Evolutionary conservation across 768 basidiomycete genomes (phyloP).

Genomic region (Amylocystis lapponica): DNA sequence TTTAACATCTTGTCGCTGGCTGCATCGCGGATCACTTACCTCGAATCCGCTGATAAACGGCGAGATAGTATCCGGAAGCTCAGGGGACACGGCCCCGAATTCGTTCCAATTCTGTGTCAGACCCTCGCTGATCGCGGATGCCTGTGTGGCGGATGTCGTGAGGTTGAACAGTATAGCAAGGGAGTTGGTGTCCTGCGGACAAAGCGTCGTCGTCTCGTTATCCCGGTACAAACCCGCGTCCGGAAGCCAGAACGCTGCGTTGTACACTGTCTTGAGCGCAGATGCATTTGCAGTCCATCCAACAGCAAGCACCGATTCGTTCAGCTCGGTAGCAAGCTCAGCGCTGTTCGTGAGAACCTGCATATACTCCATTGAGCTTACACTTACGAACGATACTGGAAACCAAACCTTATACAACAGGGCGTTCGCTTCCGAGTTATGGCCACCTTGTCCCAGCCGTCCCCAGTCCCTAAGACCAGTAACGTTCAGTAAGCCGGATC

Average conservation of each 20-base stretch:
- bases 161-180: constrained; percentile 50
- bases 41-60: constrained; percentile 56
- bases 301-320: constrained; percentile 27
- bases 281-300: constrained; percentile 42
- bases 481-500: constrained; percentile 45
- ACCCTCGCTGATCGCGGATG: constrained; percentile 37
- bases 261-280: constrained; percentile 42
- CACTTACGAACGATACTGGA: neutral
- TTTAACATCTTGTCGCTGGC: neutral
- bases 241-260: constrained; percentile 47
- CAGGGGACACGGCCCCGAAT: constrained; percentile 46
- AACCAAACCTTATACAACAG: constrained; percentile 41
- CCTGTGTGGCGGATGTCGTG: constrained; percentile 35
- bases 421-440: constrained; percentile 52
- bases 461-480: constrained; percentile 56
- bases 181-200: constrained; percentile 54
- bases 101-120: constrained; percentile 47
- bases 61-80: constrained; percentile 52
- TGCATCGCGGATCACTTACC: constrained; percentile 25
- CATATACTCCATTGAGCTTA: neutral
- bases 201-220: constrained; percentile 45
- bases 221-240: constrained; percentile 46
- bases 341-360: constrained; percentile 45
- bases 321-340: constrained; percentile 36
- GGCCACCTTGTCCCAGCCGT: constrained; percentile 46